Conservation (phyloP, 306 rosid species). For the Medicago arabica region DNA sequence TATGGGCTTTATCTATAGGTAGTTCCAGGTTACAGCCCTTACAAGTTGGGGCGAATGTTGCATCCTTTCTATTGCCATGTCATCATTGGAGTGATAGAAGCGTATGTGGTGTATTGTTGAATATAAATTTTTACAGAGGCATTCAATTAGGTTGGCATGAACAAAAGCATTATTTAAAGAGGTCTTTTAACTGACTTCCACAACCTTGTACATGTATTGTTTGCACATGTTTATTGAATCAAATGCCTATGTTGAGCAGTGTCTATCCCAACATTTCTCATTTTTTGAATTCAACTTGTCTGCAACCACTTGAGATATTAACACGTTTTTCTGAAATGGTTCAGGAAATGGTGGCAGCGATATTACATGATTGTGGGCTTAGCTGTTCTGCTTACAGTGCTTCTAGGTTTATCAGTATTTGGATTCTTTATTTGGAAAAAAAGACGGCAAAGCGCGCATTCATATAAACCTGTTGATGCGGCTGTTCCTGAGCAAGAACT, state of each 20-base stretch:
- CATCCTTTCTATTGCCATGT: not conserved
- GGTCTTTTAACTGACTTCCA: not conserved
- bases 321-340: constrained; percentile 37
- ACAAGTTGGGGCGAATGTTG: not conserved
- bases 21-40: constrained; percentile 6
- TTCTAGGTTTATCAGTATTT: constrained; percentile 55
- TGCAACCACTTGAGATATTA: constrained; percentile 32
- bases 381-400: constrained; percentile 50
- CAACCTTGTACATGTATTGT: constrained; percentile 8
- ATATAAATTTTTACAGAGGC: constrained; percentile 1
- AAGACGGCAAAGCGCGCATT: constrained; percentile 50
- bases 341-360: constrained; percentile 78
- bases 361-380: constrained; percentile 49
- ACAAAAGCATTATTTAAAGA: not conserved
- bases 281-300: constrained; percentile 23
- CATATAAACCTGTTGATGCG: constrained; percentile 76
- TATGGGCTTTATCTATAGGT: constrained; percentile 5
- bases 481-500: constrained; percentile 86
- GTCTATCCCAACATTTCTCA: constrained; percentile 21
- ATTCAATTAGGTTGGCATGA: constrained; percentile 15
- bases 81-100: not conserved
- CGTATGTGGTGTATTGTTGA: not conserved
- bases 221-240: constrained; percentile 17
- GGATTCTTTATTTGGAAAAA: constrained; percentile 78
- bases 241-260: not conserved